Base-by-base conservation (phyloP, 352 stramenopile species). In the Phytophthora pluvialis region DNA sequence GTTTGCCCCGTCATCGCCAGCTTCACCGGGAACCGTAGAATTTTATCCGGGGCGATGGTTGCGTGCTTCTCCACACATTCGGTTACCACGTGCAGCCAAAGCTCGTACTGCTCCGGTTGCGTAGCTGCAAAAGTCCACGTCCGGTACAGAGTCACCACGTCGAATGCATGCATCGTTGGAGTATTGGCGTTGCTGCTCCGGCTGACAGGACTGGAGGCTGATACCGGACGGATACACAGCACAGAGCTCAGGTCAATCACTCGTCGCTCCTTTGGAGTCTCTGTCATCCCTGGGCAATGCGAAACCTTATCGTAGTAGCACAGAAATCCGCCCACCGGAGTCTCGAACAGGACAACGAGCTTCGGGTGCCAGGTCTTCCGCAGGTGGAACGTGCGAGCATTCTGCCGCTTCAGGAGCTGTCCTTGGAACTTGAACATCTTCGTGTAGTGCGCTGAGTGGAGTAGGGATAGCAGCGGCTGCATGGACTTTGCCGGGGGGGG, bases 231-330 rank as follows among this genome's bases (percentile, higher is more conserved):
- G 29, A 93, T 85, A 33, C 79, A 90, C 8, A 91, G 53, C 29
- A 93, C 80, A 13, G 74, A 72, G 42, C 78, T 86, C 18, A 93
- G 50, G 38, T 93, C 85, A 48, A 93, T 88, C 33, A 89, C 68
- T 3, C 83, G 69, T 5, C 83, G 71, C 25, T 90, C 79, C 55
- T 82, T 88, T 11, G 75, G 76, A 0, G 52, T 67, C 3, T 86
- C 79, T 0, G 79, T 78, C 28, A 77, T 73, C 1, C 82, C 78
- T 5, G 84, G 83, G 44, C 80, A 90, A 40, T 91, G 84, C 3
- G 73, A 54, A 1, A 89, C 61, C 49, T 86, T 86, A 67, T 93
- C 80, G 55, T 89, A 91, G 48, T 91, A 93, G 63, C 81, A 89
- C 15, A 93, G 63, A 51, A 88, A 90, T 4, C 72, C 76, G 1